Conservation (phyloP, 805 yeast species). For the Brettanomyces naardenensis region DNA sequence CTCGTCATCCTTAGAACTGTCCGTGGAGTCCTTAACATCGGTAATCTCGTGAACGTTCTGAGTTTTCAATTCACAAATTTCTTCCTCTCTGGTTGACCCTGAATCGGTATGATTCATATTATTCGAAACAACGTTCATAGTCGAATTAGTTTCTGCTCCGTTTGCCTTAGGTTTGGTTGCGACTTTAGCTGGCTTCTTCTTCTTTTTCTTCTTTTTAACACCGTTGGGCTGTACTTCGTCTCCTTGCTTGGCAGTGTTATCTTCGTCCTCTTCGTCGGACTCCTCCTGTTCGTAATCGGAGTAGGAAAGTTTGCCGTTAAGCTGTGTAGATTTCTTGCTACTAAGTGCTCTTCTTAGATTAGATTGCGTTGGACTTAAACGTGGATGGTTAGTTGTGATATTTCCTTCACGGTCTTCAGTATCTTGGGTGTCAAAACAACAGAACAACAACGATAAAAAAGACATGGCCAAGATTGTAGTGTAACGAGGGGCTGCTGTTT, state of each 20-base stretch:
- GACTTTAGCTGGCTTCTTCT: conserved; percentile 1
- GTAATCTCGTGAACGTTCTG: conserved; percentile 22
- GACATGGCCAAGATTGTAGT: conserved; percentile 23
- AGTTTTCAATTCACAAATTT: conserved; percentile 1
- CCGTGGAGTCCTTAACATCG: conserved; percentile 27
- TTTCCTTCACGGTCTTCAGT: conserved; percentile 21
- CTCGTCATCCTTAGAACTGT: conserved; percentile 29
- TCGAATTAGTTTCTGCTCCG: neutral
- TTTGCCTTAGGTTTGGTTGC: neutral
- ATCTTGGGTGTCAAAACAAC: conserved; percentile 27
- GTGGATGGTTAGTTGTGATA: conserved; percentile 17
- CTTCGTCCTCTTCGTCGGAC: neutral
- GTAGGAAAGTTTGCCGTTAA: neutral
- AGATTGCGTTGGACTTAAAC: conserved; percentile 25
- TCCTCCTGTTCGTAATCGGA: neutral
- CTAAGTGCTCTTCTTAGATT: conserved; percentile 27
- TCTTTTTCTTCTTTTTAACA: conserved; percentile 1
- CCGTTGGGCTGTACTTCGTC: neutral
- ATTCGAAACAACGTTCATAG: neutral
- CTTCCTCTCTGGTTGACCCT: conserved; percentile 1
- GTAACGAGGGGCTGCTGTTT: too few relatives aligned
- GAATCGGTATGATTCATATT: conserved; percentile 7
- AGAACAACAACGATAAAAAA: conserved; percentile 25
- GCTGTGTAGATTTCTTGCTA: conserved; percentile 7
- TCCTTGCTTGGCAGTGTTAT: neutral